A percentile compares a stretch with the other conserved stretches of the same genome.
These are phyloP conservation scores for Populus tomentosa DNA, from an alignment of 441 rosid genomes.

Conservation along the genomic window DNA sequence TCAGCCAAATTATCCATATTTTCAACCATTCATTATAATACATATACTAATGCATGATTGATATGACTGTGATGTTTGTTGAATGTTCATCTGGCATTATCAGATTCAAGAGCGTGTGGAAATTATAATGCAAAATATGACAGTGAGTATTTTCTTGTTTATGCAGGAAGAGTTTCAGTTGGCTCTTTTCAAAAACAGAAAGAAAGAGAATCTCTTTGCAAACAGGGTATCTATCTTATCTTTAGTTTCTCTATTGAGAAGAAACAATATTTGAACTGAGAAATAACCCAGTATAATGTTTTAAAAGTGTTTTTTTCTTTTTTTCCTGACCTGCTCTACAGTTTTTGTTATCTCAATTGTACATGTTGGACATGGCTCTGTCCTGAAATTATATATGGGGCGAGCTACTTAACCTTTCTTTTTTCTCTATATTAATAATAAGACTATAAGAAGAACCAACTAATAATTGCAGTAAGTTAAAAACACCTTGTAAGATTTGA, in stretches of 20 bases:
- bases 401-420: neutral
- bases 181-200: constrained; percentile 79
- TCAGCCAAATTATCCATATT: neutral
- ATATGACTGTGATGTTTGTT: neutral
- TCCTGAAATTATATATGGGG: neutral
- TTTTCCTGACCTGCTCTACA: neutral
- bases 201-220: constrained; percentile 92
- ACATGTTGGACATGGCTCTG: neutral
- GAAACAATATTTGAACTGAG: neutral
- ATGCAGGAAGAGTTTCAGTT: constrained; percentile 95
- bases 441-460: neutral
- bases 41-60: neutral
- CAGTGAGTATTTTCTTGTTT: constrained; percentile 1
- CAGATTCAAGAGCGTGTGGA: neutral
- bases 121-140: neutral
- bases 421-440: neutral
- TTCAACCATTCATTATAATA: neutral
- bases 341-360: neutral
- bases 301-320: neutral
- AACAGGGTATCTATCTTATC: constrained; percentile 54
- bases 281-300: neutral
- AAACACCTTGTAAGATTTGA: neutral
- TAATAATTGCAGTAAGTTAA: neutral
- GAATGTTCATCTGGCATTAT: neutral
- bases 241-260: neutral